A percentile compares a stretch with the other conserved stretches of the same genome.
These are phyloP conservation scores for Eucalyptus erythrocorys DNA, from an alignment of 345 rosid species.

Conservation along the genomic window DNA sequence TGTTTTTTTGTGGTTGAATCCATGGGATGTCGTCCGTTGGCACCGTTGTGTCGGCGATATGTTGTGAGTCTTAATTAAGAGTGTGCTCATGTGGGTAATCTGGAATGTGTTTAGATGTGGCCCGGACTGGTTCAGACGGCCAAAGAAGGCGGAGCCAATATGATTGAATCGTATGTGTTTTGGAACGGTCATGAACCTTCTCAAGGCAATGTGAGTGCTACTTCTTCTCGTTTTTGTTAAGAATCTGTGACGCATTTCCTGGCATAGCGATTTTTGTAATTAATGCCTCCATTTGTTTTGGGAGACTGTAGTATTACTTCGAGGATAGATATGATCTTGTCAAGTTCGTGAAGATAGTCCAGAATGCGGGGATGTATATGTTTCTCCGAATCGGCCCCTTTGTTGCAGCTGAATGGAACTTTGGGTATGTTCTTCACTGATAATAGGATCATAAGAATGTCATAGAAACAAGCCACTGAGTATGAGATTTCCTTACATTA, in stretches of 20 bases:
- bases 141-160: conserved; percentile 81
- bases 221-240: not conserved
- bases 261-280: not conserved
- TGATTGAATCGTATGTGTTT: conserved; percentile 80
- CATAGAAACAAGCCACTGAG: not conserved
- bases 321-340: conserved; percentile 79
- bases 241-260: not conserved
- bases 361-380: conserved; percentile 80
- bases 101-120: conserved; percentile 59
- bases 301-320: conserved; percentile 50
- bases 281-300: not conserved
- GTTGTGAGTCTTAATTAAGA: not conserved
- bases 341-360: conserved; percentile 80
- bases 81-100: not conserved
- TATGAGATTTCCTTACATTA: not conserved
- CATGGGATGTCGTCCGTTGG: not conserved
- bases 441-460: not conserved
- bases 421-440: conserved; percentile 35
- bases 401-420: conserved; percentile 92
- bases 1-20: not conserved
- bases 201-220: conserved; percentile 43
- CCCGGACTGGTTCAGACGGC: conserved; percentile 76
- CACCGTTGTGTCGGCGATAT: not conserved
- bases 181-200: conserved; percentile 93
- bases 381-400: conserved; percentile 96